These are phyloP conservation scores for Phragmites australis DNA, from an alignment of 176 grass and related monocot species.

Conservation along the genomic window DNA sequence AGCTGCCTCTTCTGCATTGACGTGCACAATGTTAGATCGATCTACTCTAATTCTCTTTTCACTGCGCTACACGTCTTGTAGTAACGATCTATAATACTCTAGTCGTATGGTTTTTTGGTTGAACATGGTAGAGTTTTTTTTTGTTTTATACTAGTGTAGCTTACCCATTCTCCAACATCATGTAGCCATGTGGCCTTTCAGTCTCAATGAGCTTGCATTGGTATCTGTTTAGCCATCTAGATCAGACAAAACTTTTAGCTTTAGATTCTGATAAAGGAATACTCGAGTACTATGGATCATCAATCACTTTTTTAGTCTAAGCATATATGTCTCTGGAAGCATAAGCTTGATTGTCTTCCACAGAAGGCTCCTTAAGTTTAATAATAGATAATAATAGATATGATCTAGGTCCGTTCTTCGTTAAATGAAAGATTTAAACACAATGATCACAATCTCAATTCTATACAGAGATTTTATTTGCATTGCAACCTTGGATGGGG, in stretches of 20 bases:
- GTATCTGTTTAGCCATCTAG: slow-evolving; percentile 48
- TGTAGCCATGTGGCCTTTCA: slow-evolving; percentile 51
- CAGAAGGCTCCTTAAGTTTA: slow-evolving; percentile 19
- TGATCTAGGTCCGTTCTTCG: slow-evolving; percentile 9
- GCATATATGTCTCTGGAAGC: slow-evolving; percentile 7
- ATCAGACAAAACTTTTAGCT: slow-evolving; percentile 57
- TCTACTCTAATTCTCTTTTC: too few relatives aligned
- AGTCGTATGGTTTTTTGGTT: too few relatives aligned
- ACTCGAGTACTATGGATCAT: slow-evolving; percentile 29
- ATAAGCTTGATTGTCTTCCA: slow-evolving; percentile 32
- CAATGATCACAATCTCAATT: slow-evolving; percentile 15
- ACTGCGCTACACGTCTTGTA: too few relatives aligned
- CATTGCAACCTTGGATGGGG: not conserved
- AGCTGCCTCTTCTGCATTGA: too few relatives aligned
- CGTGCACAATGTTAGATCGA: too few relatives aligned
- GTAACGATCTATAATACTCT: too few relatives aligned
- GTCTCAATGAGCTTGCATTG: slow-evolving; percentile 65
- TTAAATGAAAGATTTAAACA: slow-evolving; percentile 18
- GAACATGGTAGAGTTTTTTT: too few relatives aligned
- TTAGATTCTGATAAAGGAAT: slow-evolving; percentile 46
- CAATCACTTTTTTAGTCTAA: slow-evolving; percentile 27
- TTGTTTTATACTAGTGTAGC: too few relatives aligned
- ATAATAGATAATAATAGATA: slow-evolving; percentile 9
- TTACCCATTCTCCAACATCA: too few relatives aligned
- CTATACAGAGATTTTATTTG: not conserved